Percentiles rank a stretch among this genome's conserved stretches.
Conservation (phyloP, 257 asterid genomes). For the Echites panduratus region DNA sequence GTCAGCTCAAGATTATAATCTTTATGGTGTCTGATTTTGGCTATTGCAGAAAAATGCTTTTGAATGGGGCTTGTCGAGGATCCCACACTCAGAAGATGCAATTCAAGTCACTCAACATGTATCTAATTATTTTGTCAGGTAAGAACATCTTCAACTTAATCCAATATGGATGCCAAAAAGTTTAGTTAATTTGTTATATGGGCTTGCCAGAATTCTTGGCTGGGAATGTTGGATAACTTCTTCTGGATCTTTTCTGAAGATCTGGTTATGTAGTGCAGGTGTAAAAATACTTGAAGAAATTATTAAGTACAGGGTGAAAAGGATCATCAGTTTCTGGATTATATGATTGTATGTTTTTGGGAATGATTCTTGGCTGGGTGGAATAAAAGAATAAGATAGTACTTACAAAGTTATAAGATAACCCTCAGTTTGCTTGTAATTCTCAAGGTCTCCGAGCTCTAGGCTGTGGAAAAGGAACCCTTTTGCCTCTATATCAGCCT, state of each 20-base stretch:
- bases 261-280: not conserved
- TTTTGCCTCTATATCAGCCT: not conserved
- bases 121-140: conserved; percentile 85
- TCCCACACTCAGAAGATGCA: conserved; percentile 96
- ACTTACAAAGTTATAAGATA: not conserved
- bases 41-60: conserved; percentile 83
- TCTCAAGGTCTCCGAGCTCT: not conserved
- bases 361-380: not conserved
- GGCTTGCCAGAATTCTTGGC: not conserved
- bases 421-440: not conserved
- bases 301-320: not conserved
- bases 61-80: conserved; percentile 83
- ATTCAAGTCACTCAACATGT: conserved; percentile 89
- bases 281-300: not conserved
- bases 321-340: not conserved
- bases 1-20: not conserved
- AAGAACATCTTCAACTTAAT: conserved; percentile 3
- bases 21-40: not conserved
- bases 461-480: not conserved
- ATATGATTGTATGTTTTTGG: not conserved
- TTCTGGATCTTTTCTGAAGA: not conserved
- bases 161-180: not conserved
- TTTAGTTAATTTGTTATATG: not conserved
- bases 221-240: not conserved
- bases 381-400: not conserved